Base-by-base conservation (phyloP, 1,284 basidiomycete species). In the Ganoderma resinaceum region DNA sequence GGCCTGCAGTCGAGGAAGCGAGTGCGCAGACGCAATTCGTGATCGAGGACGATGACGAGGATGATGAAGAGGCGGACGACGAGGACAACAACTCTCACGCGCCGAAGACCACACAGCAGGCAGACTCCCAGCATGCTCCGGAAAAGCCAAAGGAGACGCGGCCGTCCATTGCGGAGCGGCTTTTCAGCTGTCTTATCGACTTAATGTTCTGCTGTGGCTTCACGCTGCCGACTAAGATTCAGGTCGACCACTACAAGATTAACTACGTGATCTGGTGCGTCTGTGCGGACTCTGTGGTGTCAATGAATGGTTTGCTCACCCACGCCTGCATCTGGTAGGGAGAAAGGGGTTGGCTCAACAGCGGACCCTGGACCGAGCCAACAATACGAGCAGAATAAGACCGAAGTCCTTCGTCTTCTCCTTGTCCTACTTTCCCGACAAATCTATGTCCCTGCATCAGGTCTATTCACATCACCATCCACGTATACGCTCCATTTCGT, bases 161-260 rank as follows among this genome's bases (percentile, higher is more conserved):
- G 31, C 94, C 95, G 1, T 92, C 93, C 11, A 81, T 96, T 1
- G 93, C 90, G 1, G 94, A 96, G 76, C 86, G 88, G 70, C 81
- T 97, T 33, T 92, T 97, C 74, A 88, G 86, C 73, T 90, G 90
- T 70, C 82, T 94, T 8, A 87, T 95, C 69, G 95, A 97, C 77
- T 83, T 97, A 35, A 80, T 97, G 46, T 98, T 97, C 80, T 95
- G 94, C 76, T 96, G 94, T 74, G 95, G 94, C 14, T 97, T 97
- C 77, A 97, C 94, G 0, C 82, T 97, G 18, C 94, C 95, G 7
- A 87, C 87, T 40, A 91, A 87, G 76, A 85, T 95, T 46, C 90
- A 93, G 76, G 88, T 91, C 49, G 91, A 93, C 76, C 89, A 91
- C 73, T 87, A 95, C 78, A 95, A 96, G 81, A 92, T 97, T 68